Evolutionary conservation across 495 filamentous ascomycete genomes (phyloP).

Genomic region (Neurospora tetrasperma): DNA sequence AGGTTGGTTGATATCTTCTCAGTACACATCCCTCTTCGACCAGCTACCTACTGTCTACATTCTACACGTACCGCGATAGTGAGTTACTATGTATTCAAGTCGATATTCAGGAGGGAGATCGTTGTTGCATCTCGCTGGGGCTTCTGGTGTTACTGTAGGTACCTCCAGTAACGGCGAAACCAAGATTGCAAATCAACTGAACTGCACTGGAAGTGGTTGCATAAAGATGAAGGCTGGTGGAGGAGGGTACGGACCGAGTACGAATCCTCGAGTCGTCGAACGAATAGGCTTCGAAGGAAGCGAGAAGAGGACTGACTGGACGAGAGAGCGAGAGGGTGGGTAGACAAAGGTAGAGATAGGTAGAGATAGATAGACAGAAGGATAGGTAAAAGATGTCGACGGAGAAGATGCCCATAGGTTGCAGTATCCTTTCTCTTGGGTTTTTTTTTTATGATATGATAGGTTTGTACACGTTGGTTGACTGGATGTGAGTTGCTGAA

Average conservation of each 20-base stretch:
- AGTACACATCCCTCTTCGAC: not conserved
- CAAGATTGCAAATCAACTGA: not conserved
- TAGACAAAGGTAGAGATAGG: not conserved
- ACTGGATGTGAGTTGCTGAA: not conserved
- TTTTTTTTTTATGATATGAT: not conserved
- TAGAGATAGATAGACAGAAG: not conserved
- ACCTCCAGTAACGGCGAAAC: not conserved
- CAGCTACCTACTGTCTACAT: too few species aligned
- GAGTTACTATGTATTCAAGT: too few species aligned
- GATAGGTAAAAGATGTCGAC: not conserved
- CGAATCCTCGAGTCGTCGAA: not conserved
- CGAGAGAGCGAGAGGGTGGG: not conserved
- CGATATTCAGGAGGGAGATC: not conserved
- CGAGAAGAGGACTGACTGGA: not conserved
- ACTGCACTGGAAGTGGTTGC: not conserved
- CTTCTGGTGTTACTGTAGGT: not conserved
- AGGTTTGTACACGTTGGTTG: not conserved
- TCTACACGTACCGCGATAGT: too few species aligned
- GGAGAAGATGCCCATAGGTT: not conserved
- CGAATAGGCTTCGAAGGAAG: not conserved
- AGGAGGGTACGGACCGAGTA: not conserved
- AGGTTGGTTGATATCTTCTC: not conserved
- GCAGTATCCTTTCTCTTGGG: not conserved
- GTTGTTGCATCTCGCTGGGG: not conserved
- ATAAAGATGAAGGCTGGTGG: not conserved